phyloP scores from a whole-genome alignment of 441 rosid genomes.

The Pelargonium fulgidum region DNA sequence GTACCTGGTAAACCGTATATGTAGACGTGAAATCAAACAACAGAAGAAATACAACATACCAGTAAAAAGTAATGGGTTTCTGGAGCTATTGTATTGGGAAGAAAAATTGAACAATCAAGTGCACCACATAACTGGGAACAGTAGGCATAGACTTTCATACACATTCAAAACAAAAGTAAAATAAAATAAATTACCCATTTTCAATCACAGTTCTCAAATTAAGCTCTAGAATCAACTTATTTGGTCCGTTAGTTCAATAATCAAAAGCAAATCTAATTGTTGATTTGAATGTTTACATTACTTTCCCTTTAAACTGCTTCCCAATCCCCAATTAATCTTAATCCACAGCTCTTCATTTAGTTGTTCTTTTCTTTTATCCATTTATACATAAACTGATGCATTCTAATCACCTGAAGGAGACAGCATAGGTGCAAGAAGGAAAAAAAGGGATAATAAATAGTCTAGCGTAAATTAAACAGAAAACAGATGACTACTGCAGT shows the following conservation, averaged over 20 bases:
- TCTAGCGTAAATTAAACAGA: not conserved
- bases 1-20: conserved; percentile 26
- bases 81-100: not conserved
- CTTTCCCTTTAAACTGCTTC: not conserved
- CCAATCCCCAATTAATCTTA: not conserved
- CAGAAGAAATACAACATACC: not conserved
- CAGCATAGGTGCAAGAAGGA: too few relatives aligned
- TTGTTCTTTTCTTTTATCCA: not conserved
- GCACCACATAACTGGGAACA: not conserved
- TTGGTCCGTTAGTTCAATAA: not conserved
- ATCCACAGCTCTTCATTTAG: not conserved
- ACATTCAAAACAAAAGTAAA: not conserved
- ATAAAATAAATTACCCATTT: not conserved
- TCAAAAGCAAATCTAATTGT: not conserved
- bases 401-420: not conserved
- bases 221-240: not conserved
- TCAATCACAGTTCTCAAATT: not conserved
- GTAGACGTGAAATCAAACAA: conserved; percentile 13
- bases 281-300: not conserved
- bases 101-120: not conserved
- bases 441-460: not conserved
- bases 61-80: conserved; percentile 4
- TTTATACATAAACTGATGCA: not conserved
- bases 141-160: not conserved
- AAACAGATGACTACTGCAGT: not conserved